These are phyloP conservation scores for Termitomyces sp. DNA, from an alignment of 768 basidiomycete species.

Conservation along the genomic window DNA sequence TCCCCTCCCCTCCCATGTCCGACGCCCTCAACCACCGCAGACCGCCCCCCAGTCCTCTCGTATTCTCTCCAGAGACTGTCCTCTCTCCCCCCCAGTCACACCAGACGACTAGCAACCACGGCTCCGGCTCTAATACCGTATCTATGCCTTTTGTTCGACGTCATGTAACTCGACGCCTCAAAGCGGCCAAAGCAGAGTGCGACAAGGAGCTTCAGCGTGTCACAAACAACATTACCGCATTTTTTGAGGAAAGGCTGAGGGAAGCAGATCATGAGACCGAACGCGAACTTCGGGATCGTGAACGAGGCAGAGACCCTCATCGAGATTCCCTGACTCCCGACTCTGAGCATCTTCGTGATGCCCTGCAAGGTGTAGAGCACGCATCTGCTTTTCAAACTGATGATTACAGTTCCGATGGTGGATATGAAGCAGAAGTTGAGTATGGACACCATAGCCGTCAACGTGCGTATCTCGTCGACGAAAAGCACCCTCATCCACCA, in stretches of 20 bases:
- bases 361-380: constrained; percentile 58
- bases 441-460: constrained; percentile 66
- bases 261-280: constrained; percentile 73
- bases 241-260: constrained; percentile 88
- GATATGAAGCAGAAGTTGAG: constrained; percentile 77
- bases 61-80: constrained; percentile 68
- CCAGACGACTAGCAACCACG: constrained; percentile 33
- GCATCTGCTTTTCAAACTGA: constrained; percentile 58
- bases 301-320: constrained; percentile 43
- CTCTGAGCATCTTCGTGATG: constrained; percentile 54
- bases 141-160: constrained; percentile 92
- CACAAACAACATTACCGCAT: constrained; percentile 89
- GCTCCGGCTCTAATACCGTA: constrained; percentile 68
- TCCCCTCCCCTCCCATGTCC: constrained; percentile 38
- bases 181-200: constrained; percentile 92
- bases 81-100: constrained; percentile 47
- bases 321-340: constrained; percentile 58
- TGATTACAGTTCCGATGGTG: constrained; percentile 77
- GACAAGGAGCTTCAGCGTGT: constrained; percentile 95
- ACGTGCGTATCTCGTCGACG: constrained; percentile 62
- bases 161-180: constrained; percentile 90
- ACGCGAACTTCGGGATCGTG: constrained; percentile 55
- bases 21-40: constrained; percentile 49
- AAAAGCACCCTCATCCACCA: constrained; percentile 26
- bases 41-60: constrained; percentile 75